Conservation (phyloP, 208 protist species). For the Porcisia deanei region DNA sequence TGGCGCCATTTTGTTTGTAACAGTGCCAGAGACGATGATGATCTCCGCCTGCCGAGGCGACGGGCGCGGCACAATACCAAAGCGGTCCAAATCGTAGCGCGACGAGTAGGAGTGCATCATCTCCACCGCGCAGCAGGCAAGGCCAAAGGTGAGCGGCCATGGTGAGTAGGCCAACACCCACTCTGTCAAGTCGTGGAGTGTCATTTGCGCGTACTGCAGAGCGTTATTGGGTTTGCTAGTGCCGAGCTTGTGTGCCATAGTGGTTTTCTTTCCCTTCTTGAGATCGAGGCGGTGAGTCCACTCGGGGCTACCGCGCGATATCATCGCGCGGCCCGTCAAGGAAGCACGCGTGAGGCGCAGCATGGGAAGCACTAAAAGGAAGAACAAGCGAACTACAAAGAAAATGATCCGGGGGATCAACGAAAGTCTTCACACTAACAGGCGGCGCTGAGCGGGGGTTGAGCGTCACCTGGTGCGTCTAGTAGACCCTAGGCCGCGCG, state of each 20-base stretch:
- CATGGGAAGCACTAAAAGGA: slow-evolving; percentile 29
- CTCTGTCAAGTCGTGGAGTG: slow-evolving; percentile 88
- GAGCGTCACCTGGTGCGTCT: too few relatives aligned
- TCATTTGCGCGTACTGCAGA: slow-evolving; percentile 92
- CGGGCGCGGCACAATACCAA: slow-evolving; percentile 97
- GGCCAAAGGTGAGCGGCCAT: slow-evolving; percentile 98
- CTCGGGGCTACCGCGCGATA: slow-evolving; percentile 90
- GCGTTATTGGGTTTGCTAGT: slow-evolving; percentile 92
- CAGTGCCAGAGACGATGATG: slow-evolving; percentile 99
- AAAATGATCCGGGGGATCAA: too few relatives aligned
- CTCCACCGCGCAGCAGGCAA: slow-evolving; percentile 98
- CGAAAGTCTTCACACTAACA: too few relatives aligned
- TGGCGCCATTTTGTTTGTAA: slow-evolving; percentile 99
- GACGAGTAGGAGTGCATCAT: slow-evolving; percentile 97
- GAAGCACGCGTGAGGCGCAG: slow-evolving; percentile 58
- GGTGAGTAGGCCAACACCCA: slow-evolving; percentile 94
- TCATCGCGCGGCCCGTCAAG: slow-evolving; percentile 86
- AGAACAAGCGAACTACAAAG: too few relatives aligned
- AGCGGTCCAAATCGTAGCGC: slow-evolving; percentile 98
- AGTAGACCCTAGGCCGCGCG: too few relatives aligned
- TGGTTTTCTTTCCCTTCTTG: slow-evolving; percentile 91
- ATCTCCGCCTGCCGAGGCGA: slow-evolving; percentile 96
- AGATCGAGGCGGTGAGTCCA: slow-evolving; percentile 90
- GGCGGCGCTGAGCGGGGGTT: too few relatives aligned
- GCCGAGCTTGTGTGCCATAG: slow-evolving; percentile 86